These are phyloP conservation scores for Adansonia gregorii DNA, from an alignment of 441 rosid genomes.

Conservation along the genomic window DNA sequence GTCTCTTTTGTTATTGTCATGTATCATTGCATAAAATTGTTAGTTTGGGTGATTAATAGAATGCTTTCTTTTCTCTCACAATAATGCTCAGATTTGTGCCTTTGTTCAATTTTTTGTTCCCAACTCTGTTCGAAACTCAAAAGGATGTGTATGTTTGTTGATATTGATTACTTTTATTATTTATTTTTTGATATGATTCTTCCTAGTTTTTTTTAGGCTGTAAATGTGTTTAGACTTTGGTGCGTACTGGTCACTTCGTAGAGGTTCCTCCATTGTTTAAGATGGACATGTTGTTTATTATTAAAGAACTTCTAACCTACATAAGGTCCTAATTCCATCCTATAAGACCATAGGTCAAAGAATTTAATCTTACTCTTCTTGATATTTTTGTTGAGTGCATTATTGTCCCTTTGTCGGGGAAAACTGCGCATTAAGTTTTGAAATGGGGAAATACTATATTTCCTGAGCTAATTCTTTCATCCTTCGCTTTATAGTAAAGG, in stretches of 20 bases:
- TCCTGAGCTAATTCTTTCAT: not conserved
- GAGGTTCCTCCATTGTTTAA: not conserved
- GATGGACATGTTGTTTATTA: not conserved
- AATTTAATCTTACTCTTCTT: not conserved
- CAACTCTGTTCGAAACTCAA: not conserved
- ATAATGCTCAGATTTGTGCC: not conserved
- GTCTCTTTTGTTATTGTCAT: conserved; percentile 15
- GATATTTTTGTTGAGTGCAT: not conserved
- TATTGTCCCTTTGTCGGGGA: not conserved
- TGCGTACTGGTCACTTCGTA: not conserved
- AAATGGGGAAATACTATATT: not conserved
- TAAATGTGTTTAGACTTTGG: not conserved
- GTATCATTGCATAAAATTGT: not conserved
- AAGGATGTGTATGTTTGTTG: not conserved
- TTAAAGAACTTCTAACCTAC: not conserved
- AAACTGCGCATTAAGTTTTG: not conserved
- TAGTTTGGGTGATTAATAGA: not conserved
- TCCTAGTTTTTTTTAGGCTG: conserved; percentile 12
- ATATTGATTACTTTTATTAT: conserved; percentile 8
- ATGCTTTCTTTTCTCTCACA: conserved; percentile 17
- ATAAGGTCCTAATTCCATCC: not conserved
- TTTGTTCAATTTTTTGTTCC: not conserved
- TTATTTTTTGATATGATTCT: not conserved
- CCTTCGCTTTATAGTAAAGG: not conserved
- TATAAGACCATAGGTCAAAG: not conserved